A percentile compares a stretch with the other conserved stretches of the same genome.
Evolutionary conservation across 169 alveolate genomes (phyloP).

Genomic region (Cryptosporidium ryanae): DNA sequence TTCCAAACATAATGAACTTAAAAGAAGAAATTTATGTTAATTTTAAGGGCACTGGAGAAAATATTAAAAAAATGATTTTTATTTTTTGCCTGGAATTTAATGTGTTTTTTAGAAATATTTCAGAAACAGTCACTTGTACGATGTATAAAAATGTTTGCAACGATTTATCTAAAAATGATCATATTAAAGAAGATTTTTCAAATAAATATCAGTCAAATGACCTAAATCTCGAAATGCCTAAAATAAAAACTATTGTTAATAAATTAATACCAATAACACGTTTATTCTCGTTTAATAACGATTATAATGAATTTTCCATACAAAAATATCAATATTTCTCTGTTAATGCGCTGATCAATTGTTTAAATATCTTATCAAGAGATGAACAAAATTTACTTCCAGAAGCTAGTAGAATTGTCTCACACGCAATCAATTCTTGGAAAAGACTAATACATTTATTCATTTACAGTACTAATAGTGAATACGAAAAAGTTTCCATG

Average conservation of each 20-base stretch:
- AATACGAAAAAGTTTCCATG: neutral
- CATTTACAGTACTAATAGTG: too few relatives aligned
- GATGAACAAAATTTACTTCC: conserved; percentile 10
- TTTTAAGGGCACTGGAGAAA: neutral
- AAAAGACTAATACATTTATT: neutral
- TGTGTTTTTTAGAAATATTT: too few relatives aligned
- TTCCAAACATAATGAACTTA: neutral
- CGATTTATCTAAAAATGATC: too few relatives aligned
- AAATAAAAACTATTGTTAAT: conserved; percentile 4
- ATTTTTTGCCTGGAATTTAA: neutral
- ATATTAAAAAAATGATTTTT: neutral
- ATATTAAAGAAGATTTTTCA: too few relatives aligned
- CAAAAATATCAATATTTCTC: conserved; percentile 17
- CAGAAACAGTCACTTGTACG: neutral
- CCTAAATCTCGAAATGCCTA: conserved; percentile 4
- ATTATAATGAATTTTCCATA: neutral
- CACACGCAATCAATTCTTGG: conserved; percentile 36
- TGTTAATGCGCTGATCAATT: conserved; percentile 16
- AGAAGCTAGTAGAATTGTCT: neutral
- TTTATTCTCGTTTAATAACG: conserved; percentile 20
- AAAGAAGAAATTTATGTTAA: neutral
- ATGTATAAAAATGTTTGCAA: too few relatives aligned
- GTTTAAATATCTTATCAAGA: conserved; percentile 28
- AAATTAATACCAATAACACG: conserved; percentile 1
- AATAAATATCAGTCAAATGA: neutral